Evolutionary conservation across 169 alveolate species (phyloP).

Genomic region (Plasmodium berghei): DNA sequence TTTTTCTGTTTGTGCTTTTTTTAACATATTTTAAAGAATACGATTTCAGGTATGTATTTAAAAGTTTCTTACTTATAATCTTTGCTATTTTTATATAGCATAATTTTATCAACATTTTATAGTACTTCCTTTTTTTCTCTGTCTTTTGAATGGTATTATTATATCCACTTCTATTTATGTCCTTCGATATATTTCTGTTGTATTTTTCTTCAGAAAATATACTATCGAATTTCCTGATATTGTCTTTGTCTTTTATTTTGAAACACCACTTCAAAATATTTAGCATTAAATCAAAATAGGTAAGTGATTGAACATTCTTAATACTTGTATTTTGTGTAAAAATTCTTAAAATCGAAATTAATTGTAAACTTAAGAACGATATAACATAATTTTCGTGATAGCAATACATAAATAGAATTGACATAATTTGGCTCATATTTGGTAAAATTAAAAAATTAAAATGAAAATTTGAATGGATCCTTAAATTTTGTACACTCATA

Average conservation of each 20-base stretch:
- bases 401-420: conserved; percentile 55
- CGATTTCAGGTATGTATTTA: conserved; percentile 11
- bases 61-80: conserved; percentile 29
- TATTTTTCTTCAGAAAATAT: background rate
- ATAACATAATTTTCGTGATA: conserved; percentile 37
- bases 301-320: conserved; percentile 10
- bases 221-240: background rate
- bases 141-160: background rate
- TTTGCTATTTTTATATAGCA: conserved; percentile 41
- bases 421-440: conserved; percentile 36
- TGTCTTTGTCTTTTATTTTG: background rate
- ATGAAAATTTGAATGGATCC: conserved; percentile 59
- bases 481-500: conserved; percentile 50
- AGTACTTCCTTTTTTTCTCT: conserved; percentile 2
- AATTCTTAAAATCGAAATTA: conserved; percentile 32
- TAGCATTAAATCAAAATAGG: conserved; percentile 48
- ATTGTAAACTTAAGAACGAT: conserved; percentile 69
- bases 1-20: background rate
- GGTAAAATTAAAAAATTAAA: conserved; percentile 69
- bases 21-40: background rate
- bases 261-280: background rate
- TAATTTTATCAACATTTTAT: conserved; percentile 22
- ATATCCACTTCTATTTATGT: background rate
- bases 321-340: conserved; percentile 58
- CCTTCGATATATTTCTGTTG: background rate